Conservation (phyloP, 78 protist genomes). For the Pigoraptor vietnamica region DNA sequence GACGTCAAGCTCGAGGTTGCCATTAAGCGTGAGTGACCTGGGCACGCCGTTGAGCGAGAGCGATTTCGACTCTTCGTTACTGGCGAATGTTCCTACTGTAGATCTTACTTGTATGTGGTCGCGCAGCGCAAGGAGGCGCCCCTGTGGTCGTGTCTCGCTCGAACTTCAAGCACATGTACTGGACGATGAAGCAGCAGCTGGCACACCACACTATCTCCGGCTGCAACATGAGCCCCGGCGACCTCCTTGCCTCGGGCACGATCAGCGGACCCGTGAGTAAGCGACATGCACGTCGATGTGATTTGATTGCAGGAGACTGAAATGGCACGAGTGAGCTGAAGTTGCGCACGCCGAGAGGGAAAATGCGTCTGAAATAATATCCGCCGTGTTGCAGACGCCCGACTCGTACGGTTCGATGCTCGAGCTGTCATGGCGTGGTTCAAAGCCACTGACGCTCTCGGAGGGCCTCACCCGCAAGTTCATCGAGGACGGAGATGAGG, state of each 20-base stretch:
- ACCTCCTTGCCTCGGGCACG: constrained; percentile 86
- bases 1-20: constrained; percentile 49
- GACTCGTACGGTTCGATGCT: constrained; percentile 75
- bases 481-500: constrained; percentile 76
- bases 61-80: too few relatives aligned
- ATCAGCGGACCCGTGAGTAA: constrained; percentile 68
- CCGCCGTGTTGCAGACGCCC: constrained; percentile 40
- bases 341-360: too few relatives aligned
- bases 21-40: neutral
- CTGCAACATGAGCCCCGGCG: constrained; percentile 85
- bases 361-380: too few relatives aligned
- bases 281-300: neutral
- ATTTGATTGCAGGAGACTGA: too few relatives aligned
- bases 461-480: constrained; percentile 60
- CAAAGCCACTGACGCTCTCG: constrained; percentile 36
- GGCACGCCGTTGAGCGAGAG: neutral
- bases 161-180: constrained; percentile 67
- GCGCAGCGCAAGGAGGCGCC: neutral
- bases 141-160: neutral
- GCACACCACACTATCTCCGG: constrained; percentile 87
- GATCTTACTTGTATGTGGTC: too few relatives aligned
- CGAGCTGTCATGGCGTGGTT: constrained; percentile 83
- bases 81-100: too few relatives aligned
- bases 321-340: too few relatives aligned
- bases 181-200: constrained; percentile 87